Evolutionary conservation across 2,329 filamentous ascomycete species (phyloP), one percentile per base, ranked within the genome.

Genomic region (Ceratocystis destructans): DNA sequence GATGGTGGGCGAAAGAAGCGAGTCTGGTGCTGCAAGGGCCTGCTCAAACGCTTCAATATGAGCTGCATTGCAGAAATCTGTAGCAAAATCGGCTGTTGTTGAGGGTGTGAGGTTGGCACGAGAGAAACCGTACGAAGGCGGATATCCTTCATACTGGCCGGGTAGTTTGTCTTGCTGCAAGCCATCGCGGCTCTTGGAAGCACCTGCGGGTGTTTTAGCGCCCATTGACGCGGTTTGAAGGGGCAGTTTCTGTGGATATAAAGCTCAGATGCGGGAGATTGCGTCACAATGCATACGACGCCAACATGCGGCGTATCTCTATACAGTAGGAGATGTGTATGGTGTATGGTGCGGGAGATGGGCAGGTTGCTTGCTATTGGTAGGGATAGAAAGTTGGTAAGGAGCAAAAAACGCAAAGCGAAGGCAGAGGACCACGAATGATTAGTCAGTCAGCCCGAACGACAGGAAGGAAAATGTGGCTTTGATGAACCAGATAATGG

Each of bases 21-120:
- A 83, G 69, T 95, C 90, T 0, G 92, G 90, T 1, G 89, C 89
- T n/a, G 85, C 83, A 67, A 96, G 82, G 6, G 93, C 93, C 68
- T 83, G 84, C 68, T 88, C 86, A 74, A 97, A 97, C 65, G 88
- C 86, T 46, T 83, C 79, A 41, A 96, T 79, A 72, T 96, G 87
- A 68, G 84, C 84, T 50, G 86, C 79, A 57, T 82, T 76, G 71
- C 95, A 79, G 73, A 96, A 96, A 66, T 94, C 85, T 72, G 82
- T 81, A 74, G 92, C 83, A 75, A 81, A 84, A 75, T 96, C 91
- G n/a, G 91, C 92, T 22, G 96, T 81, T 46, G 77, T 78, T 17
- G 80, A 80, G 68, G 82, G 79, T 74, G 94, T 87, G 76, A 87
- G 91, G 59, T 82, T 83, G 70, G 86, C 80, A 50, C 78, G 73